phyloP scores from a whole-genome alignment of 768 basidiomycete species.

The Bullera alba region DNA sequence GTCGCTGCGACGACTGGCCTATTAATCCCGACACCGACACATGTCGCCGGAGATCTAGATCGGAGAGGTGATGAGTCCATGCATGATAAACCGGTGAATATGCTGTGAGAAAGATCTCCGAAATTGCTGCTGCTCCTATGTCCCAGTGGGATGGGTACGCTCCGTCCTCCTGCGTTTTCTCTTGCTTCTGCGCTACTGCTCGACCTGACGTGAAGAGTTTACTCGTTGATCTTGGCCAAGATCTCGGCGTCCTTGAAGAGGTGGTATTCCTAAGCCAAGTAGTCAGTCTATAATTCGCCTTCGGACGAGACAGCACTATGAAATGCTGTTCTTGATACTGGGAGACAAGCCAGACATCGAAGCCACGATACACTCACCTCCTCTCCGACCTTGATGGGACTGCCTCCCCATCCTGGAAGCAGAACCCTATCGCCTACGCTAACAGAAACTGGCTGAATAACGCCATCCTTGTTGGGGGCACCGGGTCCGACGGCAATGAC shows the following conservation, averaged over 20 bases:
- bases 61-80: not conserved
- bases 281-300: slow-evolving; percentile 6
- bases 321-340: not conserved
- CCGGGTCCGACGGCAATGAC: slow-evolving; percentile 95
- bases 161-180: no score
- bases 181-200: no score
- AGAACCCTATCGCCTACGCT: slow-evolving; percentile 87
- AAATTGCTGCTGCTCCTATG: no score
- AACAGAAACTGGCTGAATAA: slow-evolving; percentile 65
- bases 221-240: slow-evolving; percentile 92
- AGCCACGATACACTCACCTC: slow-evolving; percentile 69
- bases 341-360: not conserved
- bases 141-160: no score
- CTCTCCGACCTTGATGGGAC: slow-evolving; percentile 89
- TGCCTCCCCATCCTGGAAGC: slow-evolving; percentile 94
- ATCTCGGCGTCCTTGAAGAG: slow-evolving; percentile 93
- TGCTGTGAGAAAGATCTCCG: not conserved
- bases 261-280: slow-evolving; percentile 68
- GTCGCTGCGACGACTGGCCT: no score
- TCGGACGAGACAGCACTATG: not conserved
- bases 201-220: slow-evolving; percentile 41
- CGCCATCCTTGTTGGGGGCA: slow-evolving; percentile 77
- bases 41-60: no score
- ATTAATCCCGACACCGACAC: no score
- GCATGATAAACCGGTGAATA: not conserved